Conservation (phyloP, 305 asterid genomes). For the Salvia sclarea region DNA sequence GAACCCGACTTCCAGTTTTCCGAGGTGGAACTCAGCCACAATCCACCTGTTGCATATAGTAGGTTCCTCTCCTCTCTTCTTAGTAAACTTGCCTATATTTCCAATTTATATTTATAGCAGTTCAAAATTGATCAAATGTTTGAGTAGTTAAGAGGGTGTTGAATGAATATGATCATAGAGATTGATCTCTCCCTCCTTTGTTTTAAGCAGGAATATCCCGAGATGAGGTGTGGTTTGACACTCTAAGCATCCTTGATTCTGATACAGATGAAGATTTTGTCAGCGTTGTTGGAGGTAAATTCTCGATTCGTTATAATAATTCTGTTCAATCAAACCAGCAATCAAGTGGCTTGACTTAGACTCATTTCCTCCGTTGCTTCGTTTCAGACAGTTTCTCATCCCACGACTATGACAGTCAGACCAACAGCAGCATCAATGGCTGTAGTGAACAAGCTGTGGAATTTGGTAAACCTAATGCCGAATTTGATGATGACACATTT, state of each 20-base stretch:
- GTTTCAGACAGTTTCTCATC: constrained; percentile 50
- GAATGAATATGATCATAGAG: background rate
- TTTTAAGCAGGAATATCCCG: constrained; percentile 44
- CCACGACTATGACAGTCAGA: constrained; percentile 27
- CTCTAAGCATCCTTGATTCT: constrained; percentile 65
- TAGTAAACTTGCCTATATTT: background rate
- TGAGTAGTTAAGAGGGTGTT: background rate
- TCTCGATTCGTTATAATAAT: constrained; percentile 4
- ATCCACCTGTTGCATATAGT: constrained; percentile 41
- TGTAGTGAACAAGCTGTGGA: constrained; percentile 22
- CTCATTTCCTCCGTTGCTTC: background rate
- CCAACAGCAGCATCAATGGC: constrained; percentile 25
- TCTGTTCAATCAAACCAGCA: background rate
- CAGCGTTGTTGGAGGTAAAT: constrained; percentile 64
- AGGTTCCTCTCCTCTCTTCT: constrained; percentile 30
- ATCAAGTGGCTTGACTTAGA: constrained; percentile 7
- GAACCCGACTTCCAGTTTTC: constrained; percentile 29
- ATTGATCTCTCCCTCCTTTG: background rate
- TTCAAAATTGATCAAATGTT: background rate
- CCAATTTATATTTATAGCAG: background rate
- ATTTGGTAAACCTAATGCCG: background rate
- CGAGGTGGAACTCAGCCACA: constrained; percentile 34
- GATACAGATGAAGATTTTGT: constrained; percentile 84
- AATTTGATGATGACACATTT: constrained; percentile 13
- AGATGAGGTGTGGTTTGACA: constrained; percentile 89